Evolutionary conservation across 257 asterid genomes (phyloP), one percentile per base, ranked within the genome.

Genomic region (Lithospermum erythrorhizon): DNA sequence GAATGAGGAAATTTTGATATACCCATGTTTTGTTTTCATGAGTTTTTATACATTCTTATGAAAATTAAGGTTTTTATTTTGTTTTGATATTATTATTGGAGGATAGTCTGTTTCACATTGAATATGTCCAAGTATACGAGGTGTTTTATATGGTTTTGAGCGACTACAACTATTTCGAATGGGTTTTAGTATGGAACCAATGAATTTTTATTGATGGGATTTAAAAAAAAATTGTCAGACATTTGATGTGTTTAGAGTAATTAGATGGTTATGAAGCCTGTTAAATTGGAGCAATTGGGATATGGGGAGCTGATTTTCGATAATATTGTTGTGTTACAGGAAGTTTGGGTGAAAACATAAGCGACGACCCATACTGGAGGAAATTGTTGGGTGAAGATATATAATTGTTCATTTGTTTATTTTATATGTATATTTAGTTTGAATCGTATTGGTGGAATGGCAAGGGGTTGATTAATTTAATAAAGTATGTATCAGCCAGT

Each of bases 401-500:
- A 41, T 41, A 41, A 27, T 2, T 11, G 1, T 41, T 1, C 5
- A 41, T 41, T 41, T 41, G 17, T 41, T 41, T 13, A 3, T 41
- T 41, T 11, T 41, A 6, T 21, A 5, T 20, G 23, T 11, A 53
- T 53, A 3, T 53, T 20, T 53, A 20, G 57, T 19, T 10, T 53
- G 25, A 53, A 1, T 53, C 8, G 57, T 18, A 20, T 53, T 3
- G 25, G 27, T 53, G 53, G 56, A 56, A 65, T 59, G 66, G 71
- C 49, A 51, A 65, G 69, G 76, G 41, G 68, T 78, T 63, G 57
- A 54, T 65, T 70, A 58, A 49, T 62, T 71, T 72, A 54, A 66
- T 68, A 47, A 56, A 78, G 37, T 67, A 87, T 90, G 95, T 72
- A 76, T 63, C 75, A 70, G 66, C 58, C 90, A 55, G 88, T 78